Conservation (phyloP, 2,329 filamentous ascomycete genomes). For the Plenodomus lindquistii region DNA sequence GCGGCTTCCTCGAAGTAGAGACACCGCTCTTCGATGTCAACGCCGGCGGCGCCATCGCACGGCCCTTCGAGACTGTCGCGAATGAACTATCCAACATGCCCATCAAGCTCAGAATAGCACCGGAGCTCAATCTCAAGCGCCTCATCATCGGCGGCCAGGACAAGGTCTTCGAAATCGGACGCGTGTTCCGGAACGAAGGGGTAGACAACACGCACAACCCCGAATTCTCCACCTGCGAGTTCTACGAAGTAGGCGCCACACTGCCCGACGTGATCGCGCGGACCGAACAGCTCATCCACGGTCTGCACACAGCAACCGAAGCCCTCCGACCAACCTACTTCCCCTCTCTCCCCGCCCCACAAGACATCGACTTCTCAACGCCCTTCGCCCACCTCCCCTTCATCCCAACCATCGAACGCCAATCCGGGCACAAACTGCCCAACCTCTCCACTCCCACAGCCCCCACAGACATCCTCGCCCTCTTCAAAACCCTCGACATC, state of each 20-base stretch:
- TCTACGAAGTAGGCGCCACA: conserved; percentile 85
- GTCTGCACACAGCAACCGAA: conserved; percentile 32
- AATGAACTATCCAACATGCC: conserved; percentile 74
- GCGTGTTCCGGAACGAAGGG: conserved; percentile 91
- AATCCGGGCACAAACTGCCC: conserved; percentile 68
- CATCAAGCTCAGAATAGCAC: conserved; percentile 83
- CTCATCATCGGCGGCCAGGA: conserved; percentile 88
- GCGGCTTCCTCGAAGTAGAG: conserved; percentile 81
- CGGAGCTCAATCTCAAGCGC: conserved; percentile 93
- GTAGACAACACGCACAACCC: conserved; percentile 77
- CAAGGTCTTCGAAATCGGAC: conserved; percentile 89
- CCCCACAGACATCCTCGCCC: conserved; percentile 58
- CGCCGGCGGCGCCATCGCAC: conserved; percentile 84
- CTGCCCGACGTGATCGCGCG: conserved; percentile 73
- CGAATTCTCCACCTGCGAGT: conserved; percentile 97
- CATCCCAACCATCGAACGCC: conserved; percentile 74
- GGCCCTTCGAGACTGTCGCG: conserved; percentile 80
- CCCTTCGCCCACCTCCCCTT: conserved; percentile 74
- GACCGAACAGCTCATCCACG: conserved; percentile 72
- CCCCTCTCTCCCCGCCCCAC: conserved; percentile 39
- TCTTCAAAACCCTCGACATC: conserved; percentile 58
- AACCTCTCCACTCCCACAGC: conserved; percentile 56
- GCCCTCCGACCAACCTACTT: conserved; percentile 52
- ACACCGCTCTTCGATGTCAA: conserved; percentile 84
- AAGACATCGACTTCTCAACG: conserved; percentile 61